phyloP scores from a whole-genome alignment of 1,284 basidiomycete genomes.

The Cryptococcus sp. region DNA sequence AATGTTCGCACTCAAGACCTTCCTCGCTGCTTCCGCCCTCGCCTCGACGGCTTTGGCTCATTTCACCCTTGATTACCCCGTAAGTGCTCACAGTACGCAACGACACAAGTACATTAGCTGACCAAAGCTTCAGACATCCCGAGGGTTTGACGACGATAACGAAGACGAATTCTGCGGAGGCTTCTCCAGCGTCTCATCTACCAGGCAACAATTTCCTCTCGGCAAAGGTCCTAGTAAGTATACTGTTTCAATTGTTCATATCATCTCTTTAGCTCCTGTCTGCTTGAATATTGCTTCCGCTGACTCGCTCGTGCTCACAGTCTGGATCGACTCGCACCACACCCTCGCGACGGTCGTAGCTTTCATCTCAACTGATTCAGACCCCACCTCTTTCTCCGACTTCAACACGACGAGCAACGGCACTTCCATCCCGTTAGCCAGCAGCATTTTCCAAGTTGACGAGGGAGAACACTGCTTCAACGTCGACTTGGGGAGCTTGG shows the following conservation, averaged over 20 bases:
- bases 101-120: background rate
- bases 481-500: constrained; percentile 57
- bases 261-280: background rate
- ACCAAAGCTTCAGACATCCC: constrained; percentile 49
- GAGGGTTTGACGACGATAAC: constrained; percentile 64
- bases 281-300: background rate
- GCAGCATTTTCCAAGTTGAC: constrained; percentile 59
- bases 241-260: too few species aligned
- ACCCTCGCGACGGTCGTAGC: constrained; percentile 55
- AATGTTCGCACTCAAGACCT: constrained; percentile 19
- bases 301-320: constrained; percentile 9
- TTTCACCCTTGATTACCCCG: constrained; percentile 68
- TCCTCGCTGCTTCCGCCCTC: constrained; percentile 46
- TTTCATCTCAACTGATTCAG: constrained; percentile 58
- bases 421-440: constrained; percentile 41
- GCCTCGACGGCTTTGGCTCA: constrained; percentile 60
- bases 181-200: constrained; percentile 49
- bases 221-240: constrained; percentile 59
- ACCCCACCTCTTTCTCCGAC: constrained; percentile 63
- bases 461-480: constrained; percentile 65
- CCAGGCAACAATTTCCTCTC: constrained; percentile 67
- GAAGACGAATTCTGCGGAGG: constrained; percentile 59
- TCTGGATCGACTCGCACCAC: constrained; percentile 43
- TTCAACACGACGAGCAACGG: constrained; percentile 59
- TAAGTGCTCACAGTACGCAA: constrained; percentile 9